Conservation (phyloP, 1,284 basidiomycete species). For the Irpex sp. region DNA sequence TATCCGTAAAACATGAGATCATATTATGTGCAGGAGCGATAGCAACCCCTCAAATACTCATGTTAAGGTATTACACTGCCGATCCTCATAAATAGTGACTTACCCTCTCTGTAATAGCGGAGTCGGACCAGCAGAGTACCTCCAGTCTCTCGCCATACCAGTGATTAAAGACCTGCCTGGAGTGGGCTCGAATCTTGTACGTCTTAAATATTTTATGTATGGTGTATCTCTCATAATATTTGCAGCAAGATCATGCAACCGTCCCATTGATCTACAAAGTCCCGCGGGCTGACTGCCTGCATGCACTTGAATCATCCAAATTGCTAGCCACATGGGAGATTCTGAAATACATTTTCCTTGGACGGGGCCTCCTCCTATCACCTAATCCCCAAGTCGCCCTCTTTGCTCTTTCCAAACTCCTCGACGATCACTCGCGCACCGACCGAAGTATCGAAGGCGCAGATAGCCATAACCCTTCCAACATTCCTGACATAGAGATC, state of each 20-base stretch:
- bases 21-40: conserved; percentile 16
- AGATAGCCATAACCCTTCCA: conserved; percentile 27
- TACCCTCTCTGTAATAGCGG: conserved; percentile 6
- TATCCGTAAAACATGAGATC: conserved; percentile 1
- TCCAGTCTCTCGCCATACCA: conserved; percentile 10
- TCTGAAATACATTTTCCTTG: conserved; percentile 9
- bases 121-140: conserved; percentile 15
- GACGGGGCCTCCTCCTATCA: conserved; percentile 7
- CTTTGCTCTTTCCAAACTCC: conserved; percentile 23
- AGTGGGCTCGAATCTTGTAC: conserved; percentile 19
- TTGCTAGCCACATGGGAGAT: conserved; percentile 8
- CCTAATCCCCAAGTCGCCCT: conserved; percentile 14
- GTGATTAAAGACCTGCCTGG: conserved; percentile 18
- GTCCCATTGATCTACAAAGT: conserved; percentile 10
- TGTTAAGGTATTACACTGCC: conserved; percentile 6
- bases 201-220: not conserved
- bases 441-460: not conserved
- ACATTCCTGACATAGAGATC: conserved; percentile 44
- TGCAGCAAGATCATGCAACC: conserved; percentile 22
- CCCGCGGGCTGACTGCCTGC: conserved; percentile 9
- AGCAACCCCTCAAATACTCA: conserved; percentile 12
- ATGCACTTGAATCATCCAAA: conserved; percentile 6
- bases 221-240: not conserved
- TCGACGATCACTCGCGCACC: conserved; percentile 28
- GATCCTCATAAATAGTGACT: not conserved